These are phyloP conservation scores for Boechera divaricarpa DNA, from an alignment of 345 rosid species.

Conservation along the genomic window DNA sequence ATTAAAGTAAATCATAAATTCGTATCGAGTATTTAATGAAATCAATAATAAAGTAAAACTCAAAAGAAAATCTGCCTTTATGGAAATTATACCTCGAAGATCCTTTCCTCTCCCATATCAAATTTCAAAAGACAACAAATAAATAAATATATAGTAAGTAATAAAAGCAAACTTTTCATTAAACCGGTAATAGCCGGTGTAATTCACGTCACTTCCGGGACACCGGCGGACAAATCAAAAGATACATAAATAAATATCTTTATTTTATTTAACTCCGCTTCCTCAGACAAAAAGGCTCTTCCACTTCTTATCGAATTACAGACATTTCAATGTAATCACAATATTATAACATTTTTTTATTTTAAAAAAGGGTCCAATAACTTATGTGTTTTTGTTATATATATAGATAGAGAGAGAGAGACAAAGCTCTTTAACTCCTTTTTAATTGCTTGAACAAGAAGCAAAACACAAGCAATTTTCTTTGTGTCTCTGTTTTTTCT, in stretches of 20 bases:
- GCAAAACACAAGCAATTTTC: slow-evolving; percentile 21
- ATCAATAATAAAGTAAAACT: slow-evolving; percentile 20
- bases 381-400: slow-evolving; percentile 9
- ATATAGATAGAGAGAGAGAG: slow-evolving; percentile 14
- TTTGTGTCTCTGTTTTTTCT: slow-evolving; percentile 1
- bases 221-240: too few relatives aligned
- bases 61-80: slow-evolving; percentile 31
- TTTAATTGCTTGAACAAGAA: slow-evolving; percentile 45
- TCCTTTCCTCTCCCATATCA: slow-evolving; percentile 27
- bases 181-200: slow-evolving; percentile 37
- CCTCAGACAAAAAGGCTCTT: too few relatives aligned
- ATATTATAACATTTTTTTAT: neutral
- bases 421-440: slow-evolving; percentile 34
- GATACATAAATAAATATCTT: too few relatives aligned
- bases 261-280: too few relatives aligned
- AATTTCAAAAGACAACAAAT: slow-evolving; percentile 40
- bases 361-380: neutral
- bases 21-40: slow-evolving; percentile 37
- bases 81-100: slow-evolving; percentile 39
- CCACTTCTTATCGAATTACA: slow-evolving; percentile 18
- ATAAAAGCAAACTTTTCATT: slow-evolving; percentile 24
- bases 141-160: neutral
- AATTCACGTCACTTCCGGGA: too few relatives aligned
- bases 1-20: slow-evolving; percentile 24
- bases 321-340: slow-evolving; percentile 28